These are phyloP conservation scores for Guillardia theta DNA, from an alignment of 78 protist genomes.

Conservation along the genomic window DNA sequence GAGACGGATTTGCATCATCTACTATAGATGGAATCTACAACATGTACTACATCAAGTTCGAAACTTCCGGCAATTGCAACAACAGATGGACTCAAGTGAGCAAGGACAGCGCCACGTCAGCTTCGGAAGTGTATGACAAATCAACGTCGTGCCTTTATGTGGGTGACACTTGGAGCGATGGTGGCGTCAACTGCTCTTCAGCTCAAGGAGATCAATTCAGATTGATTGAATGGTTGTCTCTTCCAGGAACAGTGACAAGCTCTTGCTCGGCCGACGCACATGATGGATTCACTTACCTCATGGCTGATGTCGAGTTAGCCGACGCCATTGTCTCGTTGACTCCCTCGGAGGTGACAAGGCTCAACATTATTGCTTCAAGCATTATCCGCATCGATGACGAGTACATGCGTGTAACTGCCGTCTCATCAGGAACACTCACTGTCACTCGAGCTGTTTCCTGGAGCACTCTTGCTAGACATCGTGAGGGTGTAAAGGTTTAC, in stretches of 20 bases:
- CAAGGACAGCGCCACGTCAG: not conserved
- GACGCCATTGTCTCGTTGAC: not conserved
- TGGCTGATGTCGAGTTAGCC: not conserved
- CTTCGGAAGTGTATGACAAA: not conserved
- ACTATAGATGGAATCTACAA: not conserved
- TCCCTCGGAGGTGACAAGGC: not conserved
- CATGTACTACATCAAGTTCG: slow-evolving; percentile 13
- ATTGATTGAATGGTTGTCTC: not conserved
- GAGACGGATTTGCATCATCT: not conserved
- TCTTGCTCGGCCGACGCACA: not conserved
- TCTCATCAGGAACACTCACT: not conserved
- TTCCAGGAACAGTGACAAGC: not conserved
- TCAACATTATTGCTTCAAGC: not conserved
- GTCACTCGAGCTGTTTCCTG: not conserved
- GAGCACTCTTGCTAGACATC: not conserved
- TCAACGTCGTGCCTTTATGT: not conserved
- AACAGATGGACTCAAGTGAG: not conserved
- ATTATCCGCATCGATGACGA: not conserved
- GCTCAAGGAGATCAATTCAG: not conserved
- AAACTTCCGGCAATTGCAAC: not conserved
- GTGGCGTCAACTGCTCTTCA: not conserved
- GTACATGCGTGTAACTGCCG: not conserved
- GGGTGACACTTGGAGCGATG: not conserved
- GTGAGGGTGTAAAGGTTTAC: not conserved
- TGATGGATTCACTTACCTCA: not conserved